Conservation (phyloP, 2,329 filamentous ascomycete species). For the Aureobasidium subglaciale region DNA sequence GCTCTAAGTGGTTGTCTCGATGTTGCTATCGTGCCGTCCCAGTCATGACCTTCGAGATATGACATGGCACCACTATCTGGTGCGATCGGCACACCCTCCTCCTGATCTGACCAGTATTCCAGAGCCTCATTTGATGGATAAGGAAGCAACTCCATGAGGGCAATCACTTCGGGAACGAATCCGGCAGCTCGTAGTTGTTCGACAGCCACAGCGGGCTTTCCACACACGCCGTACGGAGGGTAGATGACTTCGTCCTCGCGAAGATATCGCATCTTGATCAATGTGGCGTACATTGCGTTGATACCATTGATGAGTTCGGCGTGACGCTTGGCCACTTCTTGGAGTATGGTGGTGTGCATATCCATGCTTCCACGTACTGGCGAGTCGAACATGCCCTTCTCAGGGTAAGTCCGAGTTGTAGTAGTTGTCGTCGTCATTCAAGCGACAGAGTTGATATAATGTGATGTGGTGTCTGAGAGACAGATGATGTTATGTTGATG, state of each 20-base stretch:
- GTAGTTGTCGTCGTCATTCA: background rate
- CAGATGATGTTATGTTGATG: background rate
- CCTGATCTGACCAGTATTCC: constrained; percentile 5
- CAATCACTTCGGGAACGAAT: constrained; percentile 6
- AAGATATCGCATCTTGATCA: constrained; percentile 14
- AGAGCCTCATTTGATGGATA: constrained; percentile 13
- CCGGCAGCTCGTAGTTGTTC: background rate
- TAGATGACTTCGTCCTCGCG: constrained; percentile 7
- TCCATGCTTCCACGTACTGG: background rate
- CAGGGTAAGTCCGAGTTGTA: background rate
- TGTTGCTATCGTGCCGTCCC: constrained; percentile 4
- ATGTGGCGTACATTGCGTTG: background rate
- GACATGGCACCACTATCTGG: constrained; percentile 14
- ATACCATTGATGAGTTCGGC: constrained; percentile 10
- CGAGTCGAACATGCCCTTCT: constrained; percentile 2
- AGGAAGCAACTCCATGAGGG: constrained; percentile 10
- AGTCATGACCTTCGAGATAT: constrained; percentile 13
- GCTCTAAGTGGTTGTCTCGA: constrained; percentile 7
- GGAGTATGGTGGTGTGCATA: background rate
- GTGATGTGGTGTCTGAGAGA: too few species aligned
- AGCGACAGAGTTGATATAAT: background rate
- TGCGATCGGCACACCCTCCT: constrained; percentile 12
- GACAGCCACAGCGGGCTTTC: constrained; percentile 3
- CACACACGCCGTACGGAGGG: constrained; percentile 6
- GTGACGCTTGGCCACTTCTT: constrained; percentile 5